Evolutionary conservation across 768 basidiomycete species (phyloP), one percentile per base, ranked within the genome.

Genomic region (Mycena sanguinolenta): DNA sequence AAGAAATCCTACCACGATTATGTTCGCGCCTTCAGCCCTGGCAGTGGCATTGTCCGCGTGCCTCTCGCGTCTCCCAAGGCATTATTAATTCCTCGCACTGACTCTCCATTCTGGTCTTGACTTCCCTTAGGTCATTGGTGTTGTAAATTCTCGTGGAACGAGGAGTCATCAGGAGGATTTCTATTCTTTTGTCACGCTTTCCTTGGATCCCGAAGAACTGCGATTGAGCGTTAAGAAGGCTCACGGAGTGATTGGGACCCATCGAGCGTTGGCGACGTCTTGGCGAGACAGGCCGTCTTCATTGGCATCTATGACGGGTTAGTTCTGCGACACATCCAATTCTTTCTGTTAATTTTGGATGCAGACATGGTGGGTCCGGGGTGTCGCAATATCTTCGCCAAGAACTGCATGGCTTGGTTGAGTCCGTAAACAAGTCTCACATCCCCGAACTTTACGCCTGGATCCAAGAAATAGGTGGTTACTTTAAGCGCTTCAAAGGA

Each of bases 231-330:
- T 95, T 49, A 89, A 91, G 38, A 90, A 89, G 71, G 79, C 82
- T 30, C 86, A 90, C 67, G 86, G 84, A 44, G 79, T 92, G 63
- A 88, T 92, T 61, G 97, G 96, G 96, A 86, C 93, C 71, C 93
- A 0, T 78, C 84, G 30, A 75, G 74, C 30, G 82, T 88, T 12
- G 85, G 84, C 2, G 84, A 90, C 38, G 82, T 85, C 8, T 82
- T 95, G 25, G 86, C 93, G 1, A 82, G 89, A 32, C 95, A 98
- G 79, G 93, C 91, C 9, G 86, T 95, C 7, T 96, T 94, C 74
- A 89, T 95, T 42, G 96, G 96, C 34, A 91, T 98, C 65, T 98
- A 96, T 78, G 96, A 98, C 67, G 96, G 96, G 94, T 94, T 75
- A 65, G 87, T 78, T 60, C 27, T 65, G 34, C 38, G n/a, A 49